Evolutionary conservation across 768 basidiomycete species (phyloP).

Genomic region (Mycena crocata): DNA sequence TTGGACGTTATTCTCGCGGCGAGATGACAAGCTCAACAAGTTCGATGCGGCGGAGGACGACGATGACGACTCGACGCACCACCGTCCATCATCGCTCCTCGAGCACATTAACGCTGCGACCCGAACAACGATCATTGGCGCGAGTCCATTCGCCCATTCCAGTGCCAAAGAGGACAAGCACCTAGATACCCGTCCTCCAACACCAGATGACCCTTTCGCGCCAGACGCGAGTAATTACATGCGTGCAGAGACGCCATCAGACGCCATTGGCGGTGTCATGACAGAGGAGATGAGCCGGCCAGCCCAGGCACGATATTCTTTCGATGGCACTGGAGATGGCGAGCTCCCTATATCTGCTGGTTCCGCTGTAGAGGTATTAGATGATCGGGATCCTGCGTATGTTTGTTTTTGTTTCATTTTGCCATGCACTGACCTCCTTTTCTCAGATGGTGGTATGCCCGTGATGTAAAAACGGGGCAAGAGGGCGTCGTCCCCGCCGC

Average conservation of each 20-base stretch:
- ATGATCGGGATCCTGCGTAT: conserved; percentile 84
- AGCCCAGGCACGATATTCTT: conserved; percentile 86
- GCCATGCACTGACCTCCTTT: conserved; percentile 6
- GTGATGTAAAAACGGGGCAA: conserved; percentile 80
- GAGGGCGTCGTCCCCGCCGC: conserved; percentile 94
- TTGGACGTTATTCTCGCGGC: conserved; percentile 88
- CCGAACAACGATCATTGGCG: conserved; percentile 81
- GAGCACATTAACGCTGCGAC: conserved; percentile 94
- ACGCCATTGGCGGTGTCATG: conserved; percentile 71
- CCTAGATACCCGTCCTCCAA: conserved; percentile 47
- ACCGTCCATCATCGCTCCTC: conserved; percentile 87
- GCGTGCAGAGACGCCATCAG: conserved; percentile 85
- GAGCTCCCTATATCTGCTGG: conserved; percentile 79
- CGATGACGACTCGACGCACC: conserved; percentile 80
- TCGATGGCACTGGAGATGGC: conserved; percentile 82
- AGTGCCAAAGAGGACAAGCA: conserved; percentile 69
- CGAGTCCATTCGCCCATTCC: conserved; percentile 52
- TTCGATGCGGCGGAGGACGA: conserved; percentile 74
- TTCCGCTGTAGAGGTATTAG: conserved; percentile 78
- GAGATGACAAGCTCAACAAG: conserved; percentile 78
- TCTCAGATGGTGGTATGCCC: conserved; percentile 92
- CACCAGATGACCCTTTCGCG: conserved; percentile 68
- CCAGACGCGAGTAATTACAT: conserved; percentile 83
- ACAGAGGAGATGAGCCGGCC: conserved; percentile 79
- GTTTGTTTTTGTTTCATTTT: conserved; percentile 44